A percentile compares a stretch with the other conserved stretches of the same genome.
Conservation (phyloP, 495 filamentous ascomycete species). For the Neurospora sp. region DNA sequence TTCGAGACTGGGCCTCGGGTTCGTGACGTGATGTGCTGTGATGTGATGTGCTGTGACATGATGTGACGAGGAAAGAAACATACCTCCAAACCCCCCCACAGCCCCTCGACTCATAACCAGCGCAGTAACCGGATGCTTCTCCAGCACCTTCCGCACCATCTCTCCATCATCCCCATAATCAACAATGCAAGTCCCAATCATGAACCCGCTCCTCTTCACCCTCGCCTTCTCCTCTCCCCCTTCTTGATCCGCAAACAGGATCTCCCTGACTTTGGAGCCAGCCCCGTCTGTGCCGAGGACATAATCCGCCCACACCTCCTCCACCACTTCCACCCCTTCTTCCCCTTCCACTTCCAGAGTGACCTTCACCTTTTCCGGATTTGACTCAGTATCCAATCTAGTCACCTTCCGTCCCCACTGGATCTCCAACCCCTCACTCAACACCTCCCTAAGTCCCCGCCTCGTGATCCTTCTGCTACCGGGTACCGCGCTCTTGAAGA, state of each 20-base stretch:
- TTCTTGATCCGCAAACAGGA: slow-evolving; percentile 17
- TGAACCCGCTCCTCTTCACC: slow-evolving; percentile 19
- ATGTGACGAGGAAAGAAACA: not conserved
- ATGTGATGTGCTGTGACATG: too few species aligned
- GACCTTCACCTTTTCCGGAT: slow-evolving; percentile 42
- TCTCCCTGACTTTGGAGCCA: slow-evolving; percentile 26
- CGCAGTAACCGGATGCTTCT: slow-evolving; percentile 17
- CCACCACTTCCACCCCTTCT: slow-evolving; percentile 2
- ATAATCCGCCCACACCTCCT: slow-evolving; percentile 33
- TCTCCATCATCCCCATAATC: slow-evolving; percentile 18
- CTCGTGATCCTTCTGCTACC: slow-evolving; percentile 39
- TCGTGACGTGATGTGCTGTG: not conserved
- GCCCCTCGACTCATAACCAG: slow-evolving; percentile 17
- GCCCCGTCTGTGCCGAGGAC: slow-evolving; percentile 41
- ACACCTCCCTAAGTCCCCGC: slow-evolving; percentile 20
- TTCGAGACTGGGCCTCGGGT: too few species aligned
- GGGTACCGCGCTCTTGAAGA: slow-evolving; percentile 25
- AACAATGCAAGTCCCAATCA: slow-evolving; percentile 16
- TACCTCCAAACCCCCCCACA: slow-evolving; percentile 9
- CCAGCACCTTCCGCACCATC: slow-evolving; percentile 19
- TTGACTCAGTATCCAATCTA: slow-evolving; percentile 26
- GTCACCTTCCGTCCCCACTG: slow-evolving; percentile 19
- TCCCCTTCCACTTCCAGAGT: not conserved
- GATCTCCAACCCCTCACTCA: slow-evolving; percentile 22
- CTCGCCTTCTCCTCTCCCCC: slow-evolving; percentile 19